These are phyloP conservation scores for Coemansia sp. DNA, from an alignment of 192 early-diverging fungal genomes.

Conservation along the genomic window DNA sequence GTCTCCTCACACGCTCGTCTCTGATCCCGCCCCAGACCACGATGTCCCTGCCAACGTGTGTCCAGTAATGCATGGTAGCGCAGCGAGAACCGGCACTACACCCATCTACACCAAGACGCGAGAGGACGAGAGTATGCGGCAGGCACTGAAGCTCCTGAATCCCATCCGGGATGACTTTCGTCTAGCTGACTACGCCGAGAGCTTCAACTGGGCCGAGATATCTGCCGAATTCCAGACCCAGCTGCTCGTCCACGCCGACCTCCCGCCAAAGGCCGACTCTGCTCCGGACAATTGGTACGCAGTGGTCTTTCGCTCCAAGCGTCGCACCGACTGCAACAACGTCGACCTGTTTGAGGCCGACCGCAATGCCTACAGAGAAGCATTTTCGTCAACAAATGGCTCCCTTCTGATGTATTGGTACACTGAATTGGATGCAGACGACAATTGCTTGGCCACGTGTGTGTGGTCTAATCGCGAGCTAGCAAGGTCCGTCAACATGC, in stretches of 20 bases:
- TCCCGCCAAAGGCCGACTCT: neutral
- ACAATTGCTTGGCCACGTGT: constrained; percentile 43
- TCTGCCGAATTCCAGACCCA: constrained; percentile 7
- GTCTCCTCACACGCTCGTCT: no score
- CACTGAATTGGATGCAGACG: constrained; percentile 28
- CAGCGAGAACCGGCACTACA: no score
- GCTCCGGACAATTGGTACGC: constrained; percentile 21
- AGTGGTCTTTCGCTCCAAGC: constrained; percentile 42
- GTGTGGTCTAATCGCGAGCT: constrained; percentile 36
- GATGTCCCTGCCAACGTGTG: no score
- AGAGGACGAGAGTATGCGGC: constrained; percentile 38
- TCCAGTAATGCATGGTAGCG: no score
- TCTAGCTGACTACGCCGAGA: constrained; percentile 19
- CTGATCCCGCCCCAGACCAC: no score
- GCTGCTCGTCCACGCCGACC: neutral
- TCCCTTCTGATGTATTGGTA: constrained; percentile 44
- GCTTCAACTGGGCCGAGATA: constrained; percentile 41
- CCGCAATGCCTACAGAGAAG: constrained; percentile 34
- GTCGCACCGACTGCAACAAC: constrained; percentile 30
- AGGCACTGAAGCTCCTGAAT: constrained; percentile 18
- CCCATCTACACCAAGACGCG: constrained; percentile 24
- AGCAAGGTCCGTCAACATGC: constrained; percentile 35
- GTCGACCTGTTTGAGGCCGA: constrained; percentile 39
- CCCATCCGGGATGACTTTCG: constrained; percentile 23
- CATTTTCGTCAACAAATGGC: constrained; percentile 23